phyloP scores from a whole-genome alignment of 805 yeast species.

The Zygoascus biomembranicola region DNA sequence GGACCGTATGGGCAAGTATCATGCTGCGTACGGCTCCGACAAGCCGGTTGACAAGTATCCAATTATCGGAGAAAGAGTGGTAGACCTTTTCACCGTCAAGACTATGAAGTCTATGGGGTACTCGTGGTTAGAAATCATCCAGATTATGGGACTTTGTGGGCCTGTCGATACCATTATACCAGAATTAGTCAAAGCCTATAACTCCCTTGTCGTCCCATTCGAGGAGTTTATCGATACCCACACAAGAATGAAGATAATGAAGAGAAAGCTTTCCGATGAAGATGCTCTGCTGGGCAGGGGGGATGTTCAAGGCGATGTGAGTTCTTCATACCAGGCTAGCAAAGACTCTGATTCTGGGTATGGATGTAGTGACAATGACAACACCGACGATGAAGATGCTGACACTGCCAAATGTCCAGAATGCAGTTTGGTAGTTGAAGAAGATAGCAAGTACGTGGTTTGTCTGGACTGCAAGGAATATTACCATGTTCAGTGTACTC shows the following conservation, averaged over 20 bases:
- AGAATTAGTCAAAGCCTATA: background rate
- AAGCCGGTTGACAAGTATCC: conserved; percentile 20
- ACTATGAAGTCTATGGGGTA: conserved; percentile 22
- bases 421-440: background rate
- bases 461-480: conserved; percentile 1
- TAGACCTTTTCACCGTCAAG: conserved; percentile 27
- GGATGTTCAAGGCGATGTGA: background rate
- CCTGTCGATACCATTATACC: background rate
- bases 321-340: background rate
- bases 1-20: conserved; percentile 28
- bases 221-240: conserved; percentile 4
- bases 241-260: background rate
- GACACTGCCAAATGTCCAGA: background rate
- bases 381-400: background rate
- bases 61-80: conserved; percentile 17
- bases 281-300: background rate
- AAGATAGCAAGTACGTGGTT: background rate
- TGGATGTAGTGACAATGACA: background rate
- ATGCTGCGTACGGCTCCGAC: conserved; percentile 14
- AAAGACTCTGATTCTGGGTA: background rate
- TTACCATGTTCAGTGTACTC: conserved; percentile 43
- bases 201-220: conserved; percentile 7
- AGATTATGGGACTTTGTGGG: background rate
- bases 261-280: background rate
- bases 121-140: conserved; percentile 22